Percentiles rank a stretch among this genome's conserved stretches.
Conservation (phyloP, 1,284 basidiomycete genomes). For the Limonomyces culmigenus region DNA sequence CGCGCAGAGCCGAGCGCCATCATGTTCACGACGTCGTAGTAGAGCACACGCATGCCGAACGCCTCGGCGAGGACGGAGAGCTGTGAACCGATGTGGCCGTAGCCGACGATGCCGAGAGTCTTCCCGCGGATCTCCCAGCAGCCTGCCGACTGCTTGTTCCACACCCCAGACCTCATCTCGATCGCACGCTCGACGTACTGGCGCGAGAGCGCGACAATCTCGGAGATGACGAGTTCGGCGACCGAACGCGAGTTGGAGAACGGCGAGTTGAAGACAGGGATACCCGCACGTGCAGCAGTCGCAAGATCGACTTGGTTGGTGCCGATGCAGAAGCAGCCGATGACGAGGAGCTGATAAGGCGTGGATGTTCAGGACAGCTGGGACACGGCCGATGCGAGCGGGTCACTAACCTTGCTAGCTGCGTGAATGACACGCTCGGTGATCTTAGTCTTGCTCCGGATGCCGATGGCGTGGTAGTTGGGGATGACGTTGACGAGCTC, state of each 20-base stretch:
- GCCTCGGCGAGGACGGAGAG: constrained; percentile 94
- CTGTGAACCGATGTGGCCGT: constrained; percentile 97
- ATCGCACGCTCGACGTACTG: constrained; percentile 83
- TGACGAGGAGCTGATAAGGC: constrained; percentile 77
- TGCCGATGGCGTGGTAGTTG: constrained; percentile 88
- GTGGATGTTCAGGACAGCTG: constrained; percentile 5
- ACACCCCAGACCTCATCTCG: constrained; percentile 81
- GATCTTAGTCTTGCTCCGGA: constrained; percentile 95
- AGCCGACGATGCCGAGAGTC: constrained; percentile 95
- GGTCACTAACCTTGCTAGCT: constrained; percentile 47
- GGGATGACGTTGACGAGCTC: constrained; percentile 83
- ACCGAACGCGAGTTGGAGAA: constrained; percentile 99
- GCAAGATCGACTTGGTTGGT: constrained; percentile 94
- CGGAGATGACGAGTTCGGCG: constrained; percentile 92
- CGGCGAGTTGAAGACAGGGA: constrained; percentile 98
- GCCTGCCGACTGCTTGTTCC: constrained; percentile 98
- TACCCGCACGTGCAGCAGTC: constrained; percentile 75
- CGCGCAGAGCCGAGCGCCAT: constrained; percentile 95
- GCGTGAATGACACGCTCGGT: constrained; percentile 81
- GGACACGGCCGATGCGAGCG: constrained; percentile 2
- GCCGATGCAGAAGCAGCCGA: constrained; percentile 99
- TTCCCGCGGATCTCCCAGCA: constrained; percentile 99
- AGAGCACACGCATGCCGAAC: constrained; percentile 92
- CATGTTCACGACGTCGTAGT: constrained; percentile 91
- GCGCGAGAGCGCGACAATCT: constrained; percentile 87